These are phyloP conservation scores for Stenocarpella maydis DNA, from an alignment of 2,329 filamentous ascomycete genomes.

Conservation along the genomic window DNA sequence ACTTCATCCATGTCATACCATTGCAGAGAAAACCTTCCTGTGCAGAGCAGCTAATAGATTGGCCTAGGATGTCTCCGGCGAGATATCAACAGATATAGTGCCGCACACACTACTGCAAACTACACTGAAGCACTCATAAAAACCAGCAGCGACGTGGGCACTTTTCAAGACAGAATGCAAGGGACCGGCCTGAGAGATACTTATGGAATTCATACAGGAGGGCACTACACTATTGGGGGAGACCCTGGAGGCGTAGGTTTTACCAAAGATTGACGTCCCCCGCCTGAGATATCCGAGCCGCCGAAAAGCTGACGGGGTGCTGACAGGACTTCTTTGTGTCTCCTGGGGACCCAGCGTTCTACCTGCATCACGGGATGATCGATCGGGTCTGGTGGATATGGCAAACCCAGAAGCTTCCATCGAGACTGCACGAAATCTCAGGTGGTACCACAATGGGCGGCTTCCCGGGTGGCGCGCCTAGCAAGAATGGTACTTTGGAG, in stretches of 20 bases:
- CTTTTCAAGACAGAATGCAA: conserved; percentile 18
- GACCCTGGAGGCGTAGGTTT: conserved; percentile 13
- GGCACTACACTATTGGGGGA: conserved; percentile 10
- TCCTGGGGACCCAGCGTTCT: conserved; percentile 46
- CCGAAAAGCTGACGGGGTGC: not conserved
- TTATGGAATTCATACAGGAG: not conserved
- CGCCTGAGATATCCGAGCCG: no score
- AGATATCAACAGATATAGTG: conserved; percentile 21
- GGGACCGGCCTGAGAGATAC: not conserved
- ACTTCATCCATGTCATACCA: not conserved
- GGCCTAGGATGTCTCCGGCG: conserved; percentile 19
- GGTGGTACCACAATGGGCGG: conserved; percentile 8
- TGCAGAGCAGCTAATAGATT: not conserved
- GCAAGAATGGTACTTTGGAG: conserved; percentile 3
- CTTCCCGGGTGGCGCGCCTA: not conserved
- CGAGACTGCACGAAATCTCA: conserved; percentile 2
- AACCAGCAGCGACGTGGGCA: not conserved
- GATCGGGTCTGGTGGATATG: conserved; percentile 48
- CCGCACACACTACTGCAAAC: conserved; percentile 11
- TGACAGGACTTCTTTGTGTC: conserved; percentile 43
- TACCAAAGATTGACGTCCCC: no score
- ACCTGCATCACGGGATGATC: conserved; percentile 45
- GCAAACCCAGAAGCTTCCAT: conserved; percentile 39
- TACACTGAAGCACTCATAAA: conserved; percentile 23
- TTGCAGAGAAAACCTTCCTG: no score